Evolutionary conservation across 1,139 yeast genomes (phyloP).

Genomic region (Schwanniomyces etchellsii): DNA sequence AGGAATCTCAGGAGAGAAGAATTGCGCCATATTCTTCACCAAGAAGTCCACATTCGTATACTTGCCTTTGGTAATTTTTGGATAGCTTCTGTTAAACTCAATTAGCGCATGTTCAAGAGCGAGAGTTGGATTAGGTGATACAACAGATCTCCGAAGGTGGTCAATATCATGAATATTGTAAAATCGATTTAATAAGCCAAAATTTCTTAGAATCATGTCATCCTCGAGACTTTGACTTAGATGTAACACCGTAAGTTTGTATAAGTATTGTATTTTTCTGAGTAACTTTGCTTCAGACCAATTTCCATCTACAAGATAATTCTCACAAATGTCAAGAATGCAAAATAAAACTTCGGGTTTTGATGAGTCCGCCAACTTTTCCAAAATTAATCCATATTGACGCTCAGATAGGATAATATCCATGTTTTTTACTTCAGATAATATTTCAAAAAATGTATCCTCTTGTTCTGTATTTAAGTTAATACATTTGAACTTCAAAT

Average conservation of each 20-base stretch:
- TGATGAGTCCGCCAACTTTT: slow-evolving; percentile 9
- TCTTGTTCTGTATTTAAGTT: slow-evolving; percentile 5
- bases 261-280: slow-evolving; percentile 19
- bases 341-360: slow-evolving; percentile 9
- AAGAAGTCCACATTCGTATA: slow-evolving; percentile 10
- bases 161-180: slow-evolving; percentile 17
- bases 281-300: slow-evolving; percentile 21
- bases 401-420: slow-evolving; percentile 14
- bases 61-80: neutral
- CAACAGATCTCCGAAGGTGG: slow-evolving; percentile 6
- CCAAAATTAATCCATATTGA: slow-evolving; percentile 14
- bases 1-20: slow-evolving; percentile 21
- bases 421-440: slow-evolving; percentile 4
- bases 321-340: slow-evolving; percentile 22
- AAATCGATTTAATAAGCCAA: slow-evolving; percentile 20
- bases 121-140: slow-evolving; percentile 3
- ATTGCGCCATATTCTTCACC: slow-evolving; percentile 15
- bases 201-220: slow-evolving; percentile 12
- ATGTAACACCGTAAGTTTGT: slow-evolving; percentile 18
- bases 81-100: slow-evolving; percentile 3
- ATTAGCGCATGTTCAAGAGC: slow-evolving; percentile 8
- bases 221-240: slow-evolving; percentile 11
- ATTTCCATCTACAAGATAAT: slow-evolving; percentile 24
- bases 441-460: slow-evolving; percentile 9
- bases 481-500: slow-evolving; percentile 13